Percentiles rank a stretch among this genome's conserved stretches.
Evolutionary conservation across 805 yeast genomes (phyloP).

Genomic region (Wickerhamiella hasegawae): DNA sequence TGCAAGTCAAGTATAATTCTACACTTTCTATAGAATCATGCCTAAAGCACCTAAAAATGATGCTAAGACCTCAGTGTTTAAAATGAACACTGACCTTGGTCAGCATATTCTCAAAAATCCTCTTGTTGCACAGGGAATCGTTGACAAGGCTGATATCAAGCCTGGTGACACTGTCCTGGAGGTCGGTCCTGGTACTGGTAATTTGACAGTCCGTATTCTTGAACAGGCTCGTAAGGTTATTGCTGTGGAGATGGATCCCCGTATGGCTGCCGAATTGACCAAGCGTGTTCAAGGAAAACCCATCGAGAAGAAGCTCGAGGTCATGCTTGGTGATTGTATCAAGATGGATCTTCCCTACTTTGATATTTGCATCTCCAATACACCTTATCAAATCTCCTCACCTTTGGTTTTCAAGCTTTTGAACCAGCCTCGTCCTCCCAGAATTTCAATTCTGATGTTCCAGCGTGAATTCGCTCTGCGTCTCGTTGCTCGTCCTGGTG

Average conservation of each 20-base stretch:
- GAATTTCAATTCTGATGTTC: conserved; percentile 91
- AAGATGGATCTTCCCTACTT: conserved; percentile 88
- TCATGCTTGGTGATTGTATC: conserved; percentile 88
- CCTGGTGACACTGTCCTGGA: conserved; percentile 90
- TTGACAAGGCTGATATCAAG: conserved; percentile 82
- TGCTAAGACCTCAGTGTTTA: conserved; percentile 45
- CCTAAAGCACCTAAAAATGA: conserved; percentile 18
- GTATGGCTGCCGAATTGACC: conserved; percentile 98
- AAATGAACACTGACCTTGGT: conserved; percentile 91
- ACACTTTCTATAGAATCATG: too few species aligned
- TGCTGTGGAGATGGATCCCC: conserved; percentile 98
- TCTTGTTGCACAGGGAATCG: conserved; percentile 93
- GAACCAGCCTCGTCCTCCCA: conserved; percentile 84
- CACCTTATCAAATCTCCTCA: conserved; percentile 95
- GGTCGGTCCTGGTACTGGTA: conserved; percentile 99
- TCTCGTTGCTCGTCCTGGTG: conserved; percentile 93
- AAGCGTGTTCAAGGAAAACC: conserved; percentile 98
- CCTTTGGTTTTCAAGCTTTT: conserved; percentile 87
- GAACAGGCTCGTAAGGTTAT: conserved; percentile 89
- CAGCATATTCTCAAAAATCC: conserved; percentile 96
- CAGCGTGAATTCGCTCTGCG: conserved; percentile 95
- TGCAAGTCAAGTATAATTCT: too few species aligned
- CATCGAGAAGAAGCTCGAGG: conserved; percentile 76
- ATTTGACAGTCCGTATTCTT: conserved; percentile 78
- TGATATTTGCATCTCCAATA: conserved; percentile 91